phyloP scores from a whole-genome alignment of 2,329 filamentous ascomycete genomes.

The Dichotomopilus funicola region DNA sequence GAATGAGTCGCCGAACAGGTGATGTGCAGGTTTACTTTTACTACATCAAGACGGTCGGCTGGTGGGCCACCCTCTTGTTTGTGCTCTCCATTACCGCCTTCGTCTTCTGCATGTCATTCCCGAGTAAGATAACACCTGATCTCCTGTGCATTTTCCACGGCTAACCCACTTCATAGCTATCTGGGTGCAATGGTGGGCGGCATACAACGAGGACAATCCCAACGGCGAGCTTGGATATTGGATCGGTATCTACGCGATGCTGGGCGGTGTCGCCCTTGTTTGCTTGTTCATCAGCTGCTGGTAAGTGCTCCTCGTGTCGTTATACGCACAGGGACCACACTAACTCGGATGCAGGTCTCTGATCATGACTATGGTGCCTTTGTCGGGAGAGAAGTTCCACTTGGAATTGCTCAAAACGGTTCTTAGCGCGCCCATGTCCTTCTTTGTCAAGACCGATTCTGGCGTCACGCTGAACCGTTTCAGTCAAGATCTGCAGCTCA shows the following conservation, averaged over 20 bases:
- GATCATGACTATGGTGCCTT: conserved; percentile 29
- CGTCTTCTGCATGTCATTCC: conserved; percentile 22
- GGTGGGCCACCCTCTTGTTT: conserved; percentile 20
- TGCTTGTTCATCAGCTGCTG: conserved; percentile 23
- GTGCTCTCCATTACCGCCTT: conserved; percentile 19
- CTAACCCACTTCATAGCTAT: conserved; percentile 25
- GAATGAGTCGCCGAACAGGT: conserved; percentile 18
- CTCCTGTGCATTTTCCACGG: background rate
- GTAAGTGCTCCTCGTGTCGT: conserved; percentile 10
- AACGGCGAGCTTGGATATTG: conserved; percentile 33
- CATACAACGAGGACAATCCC: conserved; percentile 33
- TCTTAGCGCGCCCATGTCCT: conserved; percentile 28
- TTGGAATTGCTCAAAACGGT: conserved; percentile 25
- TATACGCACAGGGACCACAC: background rate
- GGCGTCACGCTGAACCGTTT: conserved; percentile 31
- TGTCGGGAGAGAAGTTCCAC: conserved; percentile 28
- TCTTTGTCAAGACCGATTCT: conserved; percentile 30
- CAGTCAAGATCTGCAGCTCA: conserved; percentile 29
- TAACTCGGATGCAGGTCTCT: conserved; percentile 22
- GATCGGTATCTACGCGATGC: conserved; percentile 31
- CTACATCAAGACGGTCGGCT: conserved; percentile 22
- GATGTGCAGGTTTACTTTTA: conserved; percentile 23
- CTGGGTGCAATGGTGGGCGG: conserved; percentile 45
- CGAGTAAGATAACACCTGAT: conserved; percentile 18
- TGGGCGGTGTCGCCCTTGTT: conserved; percentile 23